Base-by-base conservation (phyloP, 1,284 basidiomycete genomes). In the Ceratobasidium sp. region DNA sequence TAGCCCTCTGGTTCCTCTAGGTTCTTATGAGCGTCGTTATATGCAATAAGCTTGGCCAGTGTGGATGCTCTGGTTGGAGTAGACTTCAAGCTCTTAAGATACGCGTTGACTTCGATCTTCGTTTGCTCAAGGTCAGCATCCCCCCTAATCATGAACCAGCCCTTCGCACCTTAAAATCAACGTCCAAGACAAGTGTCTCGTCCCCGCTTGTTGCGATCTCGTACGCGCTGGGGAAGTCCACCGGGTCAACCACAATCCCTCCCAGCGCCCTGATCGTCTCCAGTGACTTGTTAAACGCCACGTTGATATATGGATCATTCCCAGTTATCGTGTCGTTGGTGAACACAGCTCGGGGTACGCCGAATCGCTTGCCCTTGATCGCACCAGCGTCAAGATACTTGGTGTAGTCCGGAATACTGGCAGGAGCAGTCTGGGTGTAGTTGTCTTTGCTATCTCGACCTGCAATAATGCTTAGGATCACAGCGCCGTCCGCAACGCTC, bases 171-270 rank as follows among this genome's bases (percentile, higher is more conserved):
- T 89, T 90, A 80, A 89, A 89, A 75, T 90, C 88, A 1, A 82
- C 79, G 38, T 84, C 79, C 11, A 87, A 76, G 2, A 90, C 88
- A 13, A 87, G 75, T 0, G 84, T 84, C 77, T 90, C 88, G 72
- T 87, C 87, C 13, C 85, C 83, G 0, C 84, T 86, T 8, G 77
- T 77, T 55, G 43, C n/a, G 23, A 89, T 84, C 63, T 88, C 87
- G 6, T 85, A 82, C 5, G 85, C 87, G 47, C 84, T 85, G 0
- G 88, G 88, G 14, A 90, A 78, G 77, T 90, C 85, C 1, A 87
- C 88, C 2, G 88, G 87, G 78, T 90, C 89, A 4, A 90, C 82
- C 16, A 90, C 79, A 0, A 85, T 87, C 0, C 88, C 89, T 6
- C 89, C 89, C 1, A 90, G 82, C 0, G 76, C 76, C 47, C 81